These are phyloP conservation scores for Vitis cinerea DNA, from an alignment of 164 flowering plant genomes.

Conservation along the genomic window DNA sequence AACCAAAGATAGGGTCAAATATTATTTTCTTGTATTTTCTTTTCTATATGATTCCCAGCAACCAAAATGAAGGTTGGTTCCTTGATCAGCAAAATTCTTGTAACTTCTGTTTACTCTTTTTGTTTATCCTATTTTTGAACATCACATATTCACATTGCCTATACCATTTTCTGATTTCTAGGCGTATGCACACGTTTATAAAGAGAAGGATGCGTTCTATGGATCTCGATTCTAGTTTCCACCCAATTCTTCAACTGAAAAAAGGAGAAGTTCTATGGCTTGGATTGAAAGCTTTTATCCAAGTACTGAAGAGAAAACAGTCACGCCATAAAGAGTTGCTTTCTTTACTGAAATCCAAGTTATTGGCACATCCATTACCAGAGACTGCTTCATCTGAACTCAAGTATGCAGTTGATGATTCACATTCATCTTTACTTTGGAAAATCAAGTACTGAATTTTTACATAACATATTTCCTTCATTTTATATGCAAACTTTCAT, in stretches of 20 bases:
- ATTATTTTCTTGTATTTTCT: no score
- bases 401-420: constrained; percentile 58
- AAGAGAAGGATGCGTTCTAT: constrained; percentile 45
- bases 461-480: no score
- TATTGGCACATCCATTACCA: constrained; percentile 18
- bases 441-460: no score
- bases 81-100: no score
- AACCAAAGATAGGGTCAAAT: no score
- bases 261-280: constrained; percentile 77
- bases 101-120: no score
- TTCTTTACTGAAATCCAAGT: constrained; percentile 38
- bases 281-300: constrained; percentile 66
- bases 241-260: constrained; percentile 45
- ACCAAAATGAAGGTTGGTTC: no score
- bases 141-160: not conserved
- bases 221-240: constrained; percentile 20
- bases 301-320: constrained; percentile 65
- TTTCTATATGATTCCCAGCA: no score
- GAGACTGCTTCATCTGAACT: constrained; percentile 28
- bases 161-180: constrained; percentile 15
- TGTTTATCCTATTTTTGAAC: not conserved
- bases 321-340: constrained; percentile 55
- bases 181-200: constrained; percentile 63
- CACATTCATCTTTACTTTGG: constrained; percentile 46
- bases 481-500: no score